These are phyloP conservation scores for Phytophthora colocasiae DNA, from an alignment of 352 stramenopile species.

Conservation along the genomic window DNA sequence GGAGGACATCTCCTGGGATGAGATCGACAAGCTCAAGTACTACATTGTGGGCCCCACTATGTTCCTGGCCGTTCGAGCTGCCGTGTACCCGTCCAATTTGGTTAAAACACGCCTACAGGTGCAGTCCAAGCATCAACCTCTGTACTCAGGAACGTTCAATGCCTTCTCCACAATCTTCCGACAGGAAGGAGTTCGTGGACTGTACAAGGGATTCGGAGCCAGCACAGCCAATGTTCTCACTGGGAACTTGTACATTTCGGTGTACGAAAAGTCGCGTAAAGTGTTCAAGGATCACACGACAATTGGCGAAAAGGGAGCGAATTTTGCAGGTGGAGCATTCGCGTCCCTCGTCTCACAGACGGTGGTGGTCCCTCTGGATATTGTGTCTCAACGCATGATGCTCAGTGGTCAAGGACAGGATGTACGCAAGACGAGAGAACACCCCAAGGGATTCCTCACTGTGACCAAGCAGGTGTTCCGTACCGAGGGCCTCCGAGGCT, in stretches of 20 bases:
- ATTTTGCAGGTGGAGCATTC: slow-evolving; percentile 79
- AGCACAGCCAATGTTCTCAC: slow-evolving; percentile 87
- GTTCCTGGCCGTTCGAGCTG: slow-evolving; percentile 82
- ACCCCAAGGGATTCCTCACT: slow-evolving; percentile 59
- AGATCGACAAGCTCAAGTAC: slow-evolving; percentile 90
- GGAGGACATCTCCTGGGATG: slow-evolving; percentile 91
- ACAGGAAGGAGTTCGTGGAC: slow-evolving; percentile 73
- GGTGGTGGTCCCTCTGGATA: slow-evolving; percentile 87
- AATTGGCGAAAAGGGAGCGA: slow-evolving; percentile 72
- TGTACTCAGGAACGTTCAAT: slow-evolving; percentile 86
- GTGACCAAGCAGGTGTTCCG: slow-evolving; percentile 74
- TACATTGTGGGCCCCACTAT: slow-evolving; percentile 85
- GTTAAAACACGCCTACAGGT: slow-evolving; percentile 91
- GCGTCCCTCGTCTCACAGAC: slow-evolving; percentile 88
- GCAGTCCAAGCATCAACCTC: slow-evolving; percentile 68
- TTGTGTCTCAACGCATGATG: slow-evolving; percentile 92
- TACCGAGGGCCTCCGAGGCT: slow-evolving; percentile 72
- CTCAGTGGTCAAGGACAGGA: slow-evolving; percentile 79
- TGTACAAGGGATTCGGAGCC: slow-evolving; percentile 91
- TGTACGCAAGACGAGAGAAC: slow-evolving; percentile 64
- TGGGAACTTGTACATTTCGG: slow-evolving; percentile 91
- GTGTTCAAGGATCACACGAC: slow-evolving; percentile 64
- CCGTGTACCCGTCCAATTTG: slow-evolving; percentile 89
- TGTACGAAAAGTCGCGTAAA: slow-evolving; percentile 88
- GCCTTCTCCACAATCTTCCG: slow-evolving; percentile 86